phyloP scores from a whole-genome alignment of 1,139 yeast genomes.

The Insectozyma bohioensis region DNA sequence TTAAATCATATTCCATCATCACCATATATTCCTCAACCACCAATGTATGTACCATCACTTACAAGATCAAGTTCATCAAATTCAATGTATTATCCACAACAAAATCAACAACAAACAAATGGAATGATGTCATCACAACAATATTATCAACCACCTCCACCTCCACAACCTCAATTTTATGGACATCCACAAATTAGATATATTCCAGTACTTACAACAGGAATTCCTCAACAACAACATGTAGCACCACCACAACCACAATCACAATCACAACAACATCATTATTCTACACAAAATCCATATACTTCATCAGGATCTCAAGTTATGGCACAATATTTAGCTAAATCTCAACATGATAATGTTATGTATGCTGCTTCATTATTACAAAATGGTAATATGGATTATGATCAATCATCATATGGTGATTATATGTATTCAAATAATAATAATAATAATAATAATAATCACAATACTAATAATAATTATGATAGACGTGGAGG shows the following conservation, averaged over 20 bases:
- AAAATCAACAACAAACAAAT: slow-evolving; percentile 2
- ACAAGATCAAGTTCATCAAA: slow-evolving; percentile 12
- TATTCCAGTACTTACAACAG: slow-evolving; percentile 7
- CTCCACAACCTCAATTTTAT: slow-evolving; percentile 6
- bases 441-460: neutral
- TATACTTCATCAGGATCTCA: slow-evolving; percentile 60
- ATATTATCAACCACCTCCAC: slow-evolving; percentile 8
- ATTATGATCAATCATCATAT: slow-evolving; percentile 1
- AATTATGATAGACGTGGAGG: slow-evolving; percentile 2
- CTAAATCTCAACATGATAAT: slow-evolving; percentile 55
- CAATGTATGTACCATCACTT: slow-evolving; percentile 13
- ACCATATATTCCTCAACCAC: slow-evolving; percentile 22
- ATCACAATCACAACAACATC: neutral
- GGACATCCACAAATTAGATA: slow-evolving; percentile 8
- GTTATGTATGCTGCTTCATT: slow-evolving; percentile 6
- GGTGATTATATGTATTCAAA: neutral
- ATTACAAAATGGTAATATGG: slow-evolving; percentile 11
- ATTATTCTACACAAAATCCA: slow-evolving; percentile 3
- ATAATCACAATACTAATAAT: neutral
- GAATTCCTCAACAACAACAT: slow-evolving; percentile 3
- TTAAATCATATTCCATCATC: slow-evolving; percentile 21
- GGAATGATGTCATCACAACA: slow-evolving; percentile 4
- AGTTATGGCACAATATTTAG: slow-evolving; percentile 76
- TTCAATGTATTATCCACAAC: slow-evolving; percentile 11
- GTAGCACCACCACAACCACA: slow-evolving; percentile 5